Conservation (phyloP, 768 basidiomycete species). For the Boletus vinaceobasis region DNA sequence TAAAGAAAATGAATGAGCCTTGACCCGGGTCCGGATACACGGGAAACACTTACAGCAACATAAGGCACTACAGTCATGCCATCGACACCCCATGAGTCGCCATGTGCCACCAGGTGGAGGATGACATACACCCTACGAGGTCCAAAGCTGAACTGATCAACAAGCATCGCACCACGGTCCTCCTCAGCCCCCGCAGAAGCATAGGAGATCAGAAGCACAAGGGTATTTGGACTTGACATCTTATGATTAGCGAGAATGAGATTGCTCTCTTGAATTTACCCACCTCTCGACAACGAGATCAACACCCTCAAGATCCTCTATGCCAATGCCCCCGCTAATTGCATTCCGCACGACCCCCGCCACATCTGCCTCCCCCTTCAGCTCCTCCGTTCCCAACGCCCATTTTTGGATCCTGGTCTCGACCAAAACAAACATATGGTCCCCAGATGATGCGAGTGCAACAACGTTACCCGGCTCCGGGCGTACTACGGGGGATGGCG, state of each 20-base stretch:
- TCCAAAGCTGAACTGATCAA: constrained; percentile 38
- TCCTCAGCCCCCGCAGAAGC: constrained; percentile 49
- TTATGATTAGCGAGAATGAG: not conserved
- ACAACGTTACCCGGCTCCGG: constrained; percentile 60
- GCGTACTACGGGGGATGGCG: constrained; percentile 35
- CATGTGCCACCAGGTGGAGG: constrained; percentile 38
- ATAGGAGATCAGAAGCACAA: constrained; percentile 67
- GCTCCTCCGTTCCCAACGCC: constrained; percentile 52
- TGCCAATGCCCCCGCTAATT: constrained; percentile 43
- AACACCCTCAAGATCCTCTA: constrained; percentile 69
- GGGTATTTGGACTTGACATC: constrained; percentile 43
- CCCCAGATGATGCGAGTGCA: constrained; percentile 52
- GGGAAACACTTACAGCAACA: constrained; percentile 55
- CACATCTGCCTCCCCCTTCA: constrained; percentile 56
- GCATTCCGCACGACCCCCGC: constrained; percentile 44
- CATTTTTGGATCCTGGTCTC: constrained; percentile 69
- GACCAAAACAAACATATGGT: constrained; percentile 65
- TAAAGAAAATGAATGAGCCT: not conserved
- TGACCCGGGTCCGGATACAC: not conserved
- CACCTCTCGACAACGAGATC: constrained; percentile 65
- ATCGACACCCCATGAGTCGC: constrained; percentile 25
- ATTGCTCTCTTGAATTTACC: constrained; percentile 11
- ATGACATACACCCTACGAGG: constrained; percentile 67
- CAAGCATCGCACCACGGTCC: constrained; percentile 29
- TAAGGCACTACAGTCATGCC: constrained; percentile 64